These are phyloP conservation scores for Alternaria ventricosa DNA, from an alignment of 2,329 filamentous ascomycete genomes.

Conservation along the genomic window DNA sequence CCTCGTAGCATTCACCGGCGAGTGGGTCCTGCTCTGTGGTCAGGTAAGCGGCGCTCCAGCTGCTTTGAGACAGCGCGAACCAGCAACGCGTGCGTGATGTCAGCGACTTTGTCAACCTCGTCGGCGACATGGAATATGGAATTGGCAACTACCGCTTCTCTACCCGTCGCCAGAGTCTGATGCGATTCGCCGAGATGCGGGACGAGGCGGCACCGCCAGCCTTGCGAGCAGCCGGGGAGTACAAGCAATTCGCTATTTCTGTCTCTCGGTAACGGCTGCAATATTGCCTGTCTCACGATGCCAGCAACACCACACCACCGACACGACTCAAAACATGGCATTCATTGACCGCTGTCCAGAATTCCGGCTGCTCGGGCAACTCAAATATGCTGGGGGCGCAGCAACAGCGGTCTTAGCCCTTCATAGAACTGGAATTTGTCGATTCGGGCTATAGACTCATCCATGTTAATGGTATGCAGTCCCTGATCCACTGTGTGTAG, in stretches of 20 bases:
- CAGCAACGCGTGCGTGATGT: slow-evolving; percentile 3
- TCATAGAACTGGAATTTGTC: background rate
- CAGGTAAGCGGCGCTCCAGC: slow-evolving; percentile 5
- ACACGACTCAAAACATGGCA: background rate
- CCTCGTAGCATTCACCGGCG: slow-evolving; percentile 4
- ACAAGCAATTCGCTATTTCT: slow-evolving; percentile 2
- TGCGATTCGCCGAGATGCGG: slow-evolving; percentile 16
- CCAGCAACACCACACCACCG: background rate
- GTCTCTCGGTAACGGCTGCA: slow-evolving; percentile 1
- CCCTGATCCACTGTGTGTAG: slow-evolving; percentile 10
- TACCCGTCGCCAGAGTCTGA: background rate
- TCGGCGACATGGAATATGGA: background rate
- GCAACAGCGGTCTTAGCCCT: background rate
- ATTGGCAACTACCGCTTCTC: slow-evolving; percentile 5
- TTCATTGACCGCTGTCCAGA: background rate
- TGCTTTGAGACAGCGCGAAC: slow-evolving; percentile 7
- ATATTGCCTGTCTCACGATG: background rate
- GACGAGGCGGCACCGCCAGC: slow-evolving; percentile 11
- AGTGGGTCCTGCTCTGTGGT: slow-evolving; percentile 2
- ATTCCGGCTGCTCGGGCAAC: background rate
- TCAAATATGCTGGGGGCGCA: background rate
- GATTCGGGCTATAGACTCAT: slow-evolving; percentile 4
- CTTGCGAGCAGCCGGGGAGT: slow-evolving; percentile 1
- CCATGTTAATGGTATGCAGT: slow-evolving; percentile 8
- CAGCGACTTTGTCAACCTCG: background rate